Base-by-base conservation (phyloP, 352 stramenopile genomes). In the Elongisporangium undulatum region DNA sequence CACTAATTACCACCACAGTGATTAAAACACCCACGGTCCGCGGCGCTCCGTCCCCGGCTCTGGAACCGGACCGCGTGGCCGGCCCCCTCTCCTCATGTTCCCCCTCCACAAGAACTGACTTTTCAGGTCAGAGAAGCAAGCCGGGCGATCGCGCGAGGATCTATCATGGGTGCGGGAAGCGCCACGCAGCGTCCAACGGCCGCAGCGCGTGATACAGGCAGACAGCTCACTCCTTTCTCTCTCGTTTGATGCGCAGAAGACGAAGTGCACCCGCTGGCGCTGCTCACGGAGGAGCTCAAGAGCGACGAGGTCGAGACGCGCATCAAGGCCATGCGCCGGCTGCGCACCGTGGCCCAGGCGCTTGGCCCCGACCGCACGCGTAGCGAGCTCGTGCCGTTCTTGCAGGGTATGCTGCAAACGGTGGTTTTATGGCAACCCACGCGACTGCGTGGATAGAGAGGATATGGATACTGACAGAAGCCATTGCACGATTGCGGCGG, bases 261-360 rank as follows among this genome's bases (percentile, higher is more conserved):
- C 67, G 84, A 94, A 72, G 80, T 91, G 68, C 82, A 94, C 67
- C 85, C 85, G 53, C 86, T 94, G 63, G 86, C 96, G 63, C 80
- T 98, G 39, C 92, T 98, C 51, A 90, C 85, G 52, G 87, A 93
- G 63, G 92, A 98, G 73, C 73, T 98, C 58, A 92, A 94, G 72
- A 92, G 77, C 62, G 88, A 96, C 58, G 92, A 95, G 64, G 86
- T 94, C 29, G 93, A 97, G 74, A 96, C 85, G 15, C 87, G 92
- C 55, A 95, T 98, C 67, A 96, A 97, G 66, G 89, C 90, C 54
- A 98, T 98, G 90, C 90, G 94, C 15, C 88, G 91, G 38, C 76
- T 98, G 45, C 81, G 82, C 38, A 94, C 96, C 6, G 92, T 98
- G 26, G 92, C 89, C 9, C 87, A 95, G 72, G 93, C 93, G 26